Evolutionary conservation across 2,329 filamentous ascomycete genomes (phyloP).

Genomic region (Proliferodiscus dingleyae): DNA sequence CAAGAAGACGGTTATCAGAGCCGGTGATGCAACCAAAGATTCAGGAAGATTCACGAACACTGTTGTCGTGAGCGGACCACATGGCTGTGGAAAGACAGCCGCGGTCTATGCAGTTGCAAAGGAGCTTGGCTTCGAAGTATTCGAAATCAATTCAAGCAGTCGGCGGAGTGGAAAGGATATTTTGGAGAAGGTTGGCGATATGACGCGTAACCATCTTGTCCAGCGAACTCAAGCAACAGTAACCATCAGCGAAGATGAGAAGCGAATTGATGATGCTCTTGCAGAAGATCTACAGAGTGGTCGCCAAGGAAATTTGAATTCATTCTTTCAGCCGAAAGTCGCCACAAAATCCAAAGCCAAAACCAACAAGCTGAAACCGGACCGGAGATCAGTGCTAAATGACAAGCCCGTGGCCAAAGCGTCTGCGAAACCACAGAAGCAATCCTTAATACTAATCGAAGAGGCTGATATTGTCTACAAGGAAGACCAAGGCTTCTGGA

Average conservation of each 20-base stretch:
- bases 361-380: slow-evolving; percentile 22
- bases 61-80: slow-evolving; percentile 82
- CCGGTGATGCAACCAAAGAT: slow-evolving; percentile 38
- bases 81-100: slow-evolving; percentile 90
- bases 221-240: slow-evolving; percentile 42
- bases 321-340: slow-evolving; percentile 67
- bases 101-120: slow-evolving; percentile 87
- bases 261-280: slow-evolving; percentile 39
- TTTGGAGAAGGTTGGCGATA: slow-evolving; percentile 87
- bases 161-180: slow-evolving; percentile 86
- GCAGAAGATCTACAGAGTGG: slow-evolving; percentile 58
- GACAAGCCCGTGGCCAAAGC: slow-evolving; percentile 9
- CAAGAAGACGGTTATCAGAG: slow-evolving; percentile 52
- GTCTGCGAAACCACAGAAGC: slow-evolving; percentile 58
- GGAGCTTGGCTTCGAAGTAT: slow-evolving; percentile 88
- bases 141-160: slow-evolving; percentile 85
- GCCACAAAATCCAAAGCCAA: slow-evolving; percentile 23
- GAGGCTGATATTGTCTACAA: slow-evolving; percentile 93
- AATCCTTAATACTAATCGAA: slow-evolving; percentile 89
- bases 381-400: slow-evolving; percentile 22
- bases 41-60: slow-evolving; percentile 59
- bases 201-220: slow-evolving; percentile 93
- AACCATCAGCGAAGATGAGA: slow-evolving; percentile 29
- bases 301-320: slow-evolving; percentile 72
- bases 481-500: slow-evolving; percentile 94